These are phyloP conservation scores for Picocystis sp. DNA, from an alignment of 163 green algal genomes.

Conservation along the genomic window DNA sequence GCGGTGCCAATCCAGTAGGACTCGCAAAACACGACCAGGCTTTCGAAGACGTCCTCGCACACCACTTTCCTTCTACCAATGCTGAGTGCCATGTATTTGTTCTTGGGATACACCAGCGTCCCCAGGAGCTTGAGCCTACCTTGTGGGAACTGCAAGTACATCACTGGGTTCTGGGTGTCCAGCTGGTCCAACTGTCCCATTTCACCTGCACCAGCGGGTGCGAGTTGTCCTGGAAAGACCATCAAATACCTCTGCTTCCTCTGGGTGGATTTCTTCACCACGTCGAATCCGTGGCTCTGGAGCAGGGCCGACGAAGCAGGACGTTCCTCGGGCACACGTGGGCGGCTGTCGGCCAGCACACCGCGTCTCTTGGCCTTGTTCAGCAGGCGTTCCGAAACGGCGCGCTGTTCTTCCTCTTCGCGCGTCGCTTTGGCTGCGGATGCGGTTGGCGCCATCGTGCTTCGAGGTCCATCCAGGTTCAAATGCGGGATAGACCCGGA, in stretches of 20 bases:
- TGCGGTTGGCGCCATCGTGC: too few species aligned
- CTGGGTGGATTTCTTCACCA: conserved; percentile 53
- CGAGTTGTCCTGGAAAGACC: conserved; percentile 50
- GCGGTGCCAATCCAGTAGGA: conserved; percentile 52
- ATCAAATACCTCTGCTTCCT: conserved; percentile 59
- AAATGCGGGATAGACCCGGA: too few species aligned
- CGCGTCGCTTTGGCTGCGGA: too few species aligned
- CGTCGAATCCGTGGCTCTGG: conserved; percentile 55
- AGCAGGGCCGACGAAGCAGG: conserved; percentile 32
- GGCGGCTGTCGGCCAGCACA: too few species aligned
- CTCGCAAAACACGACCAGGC: conserved; percentile 72
- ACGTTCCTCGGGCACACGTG: too few species aligned
- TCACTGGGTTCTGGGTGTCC: conserved; percentile 58
- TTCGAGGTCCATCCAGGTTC: too few species aligned
- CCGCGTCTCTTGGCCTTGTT: too few species aligned
- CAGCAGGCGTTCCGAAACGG: too few species aligned
- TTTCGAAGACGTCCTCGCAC: conserved; percentile 78
- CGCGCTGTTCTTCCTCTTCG: too few species aligned
- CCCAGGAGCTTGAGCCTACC: conserved; percentile 63
- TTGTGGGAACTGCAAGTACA: conserved; percentile 69
- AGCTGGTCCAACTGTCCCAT: conserved; percentile 59
- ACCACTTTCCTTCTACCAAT: conserved; percentile 36
- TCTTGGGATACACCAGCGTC: conserved; percentile 54
- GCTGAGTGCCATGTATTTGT: conserved; percentile 58
- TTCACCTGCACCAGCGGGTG: conserved; percentile 37